Evolutionary conservation across 2,329 filamentous ascomycete genomes (phyloP).

Genomic region (Simplicillium sp.): DNA sequence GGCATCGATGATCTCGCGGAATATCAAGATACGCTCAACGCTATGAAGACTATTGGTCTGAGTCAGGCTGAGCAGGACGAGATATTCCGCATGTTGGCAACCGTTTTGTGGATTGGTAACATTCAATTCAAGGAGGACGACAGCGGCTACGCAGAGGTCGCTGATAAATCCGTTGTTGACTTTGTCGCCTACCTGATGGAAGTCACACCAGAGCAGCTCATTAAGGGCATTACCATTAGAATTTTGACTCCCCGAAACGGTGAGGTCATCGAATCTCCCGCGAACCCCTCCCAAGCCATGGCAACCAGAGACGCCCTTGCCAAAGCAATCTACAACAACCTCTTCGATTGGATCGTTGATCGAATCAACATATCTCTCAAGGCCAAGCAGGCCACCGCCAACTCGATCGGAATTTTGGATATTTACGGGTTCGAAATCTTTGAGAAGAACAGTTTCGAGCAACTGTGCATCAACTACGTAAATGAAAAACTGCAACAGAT

Average conservation of each 20-base stretch:
- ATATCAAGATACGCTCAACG: conserved; percentile 81
- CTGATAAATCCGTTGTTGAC: conserved; percentile 84
- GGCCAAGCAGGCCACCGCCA: conserved; percentile 63
- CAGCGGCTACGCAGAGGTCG: conserved; percentile 75
- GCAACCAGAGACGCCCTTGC: conserved; percentile 85
- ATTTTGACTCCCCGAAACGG: conserved; percentile 63
- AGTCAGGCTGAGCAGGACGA: conserved; percentile 84
- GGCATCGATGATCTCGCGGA: conserved; percentile 90
- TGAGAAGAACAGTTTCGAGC: conserved; percentile 97
- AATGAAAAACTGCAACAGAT: conserved; percentile 99
- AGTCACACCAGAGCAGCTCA: conserved; percentile 68
- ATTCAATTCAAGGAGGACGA: conserved; percentile 87
- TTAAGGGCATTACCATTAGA: conserved; percentile 82
- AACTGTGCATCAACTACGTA: conserved; percentile 99
- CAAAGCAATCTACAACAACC: conserved; percentile 93
- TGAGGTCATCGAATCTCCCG: conserved; percentile 62
- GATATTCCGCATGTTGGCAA: conserved; percentile 90
- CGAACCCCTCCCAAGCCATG: conserved; percentile 78
- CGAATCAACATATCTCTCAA: conserved; percentile 83
- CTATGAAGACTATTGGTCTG: conserved; percentile 91
- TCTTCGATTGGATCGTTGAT: conserved; percentile 97
- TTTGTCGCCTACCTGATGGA: conserved; percentile 92
- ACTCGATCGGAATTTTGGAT: conserved; percentile 93
- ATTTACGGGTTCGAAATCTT: conserved; percentile 99
- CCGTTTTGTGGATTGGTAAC: conserved; percentile 91